Percentiles rank a stretch among this genome's conserved stretches.
These are phyloP conservation scores for Brassica nigra DNA, from an alignment of 345 rosid species.

Conservation along the genomic window DNA sequence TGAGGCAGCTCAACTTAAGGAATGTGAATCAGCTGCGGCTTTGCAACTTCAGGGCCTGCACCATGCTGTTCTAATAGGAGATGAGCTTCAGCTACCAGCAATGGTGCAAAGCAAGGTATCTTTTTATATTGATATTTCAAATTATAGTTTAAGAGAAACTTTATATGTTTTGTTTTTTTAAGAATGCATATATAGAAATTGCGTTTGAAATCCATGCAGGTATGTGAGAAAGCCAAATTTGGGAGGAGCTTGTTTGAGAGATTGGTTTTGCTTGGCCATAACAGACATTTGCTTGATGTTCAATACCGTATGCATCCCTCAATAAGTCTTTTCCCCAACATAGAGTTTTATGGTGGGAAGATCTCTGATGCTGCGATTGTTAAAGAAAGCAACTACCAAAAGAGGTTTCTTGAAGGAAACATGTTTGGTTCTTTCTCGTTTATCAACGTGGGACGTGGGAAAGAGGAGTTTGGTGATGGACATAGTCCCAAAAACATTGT, in stretches of 20 bases:
- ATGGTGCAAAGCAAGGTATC: background rate
- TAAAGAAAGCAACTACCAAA: background rate
- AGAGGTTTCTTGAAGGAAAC: background rate
- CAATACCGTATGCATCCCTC: background rate
- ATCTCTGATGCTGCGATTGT: background rate
- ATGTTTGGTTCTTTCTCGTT: background rate
- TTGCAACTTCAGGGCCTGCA: background rate
- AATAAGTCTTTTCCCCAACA: background rate
- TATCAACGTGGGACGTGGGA: background rate
- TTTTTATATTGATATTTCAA: background rate
- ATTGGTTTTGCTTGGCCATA: background rate
- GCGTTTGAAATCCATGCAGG: background rate
- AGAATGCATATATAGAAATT: background rate
- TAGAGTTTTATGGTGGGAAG: background rate
- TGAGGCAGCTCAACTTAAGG: background rate
- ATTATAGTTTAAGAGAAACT: too few species aligned
- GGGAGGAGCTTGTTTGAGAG: background rate
- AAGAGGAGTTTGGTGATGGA: background rate
- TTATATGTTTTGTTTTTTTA: too few species aligned
- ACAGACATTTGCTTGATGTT: background rate
- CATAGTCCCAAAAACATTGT: background rate
- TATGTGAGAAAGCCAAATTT: background rate
- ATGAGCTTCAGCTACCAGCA: background rate
- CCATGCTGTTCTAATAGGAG: background rate
- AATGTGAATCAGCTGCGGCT: background rate